phyloP scores from a whole-genome alignment of 2,329 filamentous ascomycete species.

The Fusarium transvaalense region DNA sequence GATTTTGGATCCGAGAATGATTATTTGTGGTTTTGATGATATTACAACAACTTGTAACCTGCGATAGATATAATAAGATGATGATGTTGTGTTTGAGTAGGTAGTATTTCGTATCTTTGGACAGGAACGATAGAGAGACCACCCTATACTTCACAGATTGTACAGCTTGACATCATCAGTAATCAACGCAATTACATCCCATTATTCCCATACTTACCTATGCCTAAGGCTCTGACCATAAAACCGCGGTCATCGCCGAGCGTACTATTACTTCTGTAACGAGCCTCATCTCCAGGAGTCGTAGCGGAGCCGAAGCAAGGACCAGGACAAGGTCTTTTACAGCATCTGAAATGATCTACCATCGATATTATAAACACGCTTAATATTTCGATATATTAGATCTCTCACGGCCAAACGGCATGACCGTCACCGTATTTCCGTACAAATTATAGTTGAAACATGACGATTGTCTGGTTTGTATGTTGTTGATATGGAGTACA shows the following conservation, averaged over 20 bases:
- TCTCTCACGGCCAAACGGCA: not conserved
- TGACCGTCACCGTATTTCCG: not conserved
- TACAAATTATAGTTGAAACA: not conserved
- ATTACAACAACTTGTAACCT: not conserved
- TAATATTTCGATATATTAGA: no score
- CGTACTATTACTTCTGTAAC: not conserved
- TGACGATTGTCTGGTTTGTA: not conserved
- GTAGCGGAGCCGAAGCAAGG: constrained; percentile 13
- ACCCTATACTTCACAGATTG: no score
- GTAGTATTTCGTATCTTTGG: no score
- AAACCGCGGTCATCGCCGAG: not conserved
- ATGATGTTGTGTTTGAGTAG: not conserved
- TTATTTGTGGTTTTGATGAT: not conserved
- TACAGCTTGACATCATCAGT: no score
- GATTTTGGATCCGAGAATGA: not conserved
- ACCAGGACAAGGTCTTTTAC: not conserved
- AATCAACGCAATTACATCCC: no score
- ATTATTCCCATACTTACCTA: no score
- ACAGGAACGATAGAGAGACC: no score
- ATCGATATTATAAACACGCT: no score
- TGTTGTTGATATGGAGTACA: not conserved
- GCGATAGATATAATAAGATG: not conserved
- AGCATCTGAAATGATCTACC: not conserved
- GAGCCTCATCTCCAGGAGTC: not conserved
- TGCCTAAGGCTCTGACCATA: not conserved